phyloP scores from a whole-genome alignment of 441 rosid genomes.

The Adansonia rubrostipa region DNA sequence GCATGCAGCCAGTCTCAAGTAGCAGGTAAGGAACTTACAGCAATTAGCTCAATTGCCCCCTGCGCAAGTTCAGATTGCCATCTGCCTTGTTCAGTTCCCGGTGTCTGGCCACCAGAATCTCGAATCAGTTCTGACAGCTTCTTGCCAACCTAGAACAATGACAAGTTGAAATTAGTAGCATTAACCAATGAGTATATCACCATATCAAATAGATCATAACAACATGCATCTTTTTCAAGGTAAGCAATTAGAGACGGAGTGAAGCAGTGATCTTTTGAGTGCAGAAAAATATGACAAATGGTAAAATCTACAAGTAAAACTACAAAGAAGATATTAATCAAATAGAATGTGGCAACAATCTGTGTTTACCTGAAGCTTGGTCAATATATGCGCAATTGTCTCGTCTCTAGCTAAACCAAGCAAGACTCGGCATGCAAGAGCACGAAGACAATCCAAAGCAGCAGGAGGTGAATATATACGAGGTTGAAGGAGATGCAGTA shows the following conservation, averaged over 20 bases:
- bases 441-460: slow-evolving; percentile 91
- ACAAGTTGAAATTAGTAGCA: slow-evolving; percentile 25
- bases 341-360: slow-evolving; percentile 2
- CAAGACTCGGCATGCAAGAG: slow-evolving; percentile 92
- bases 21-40: slow-evolving; percentile 52
- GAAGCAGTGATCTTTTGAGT: not conserved
- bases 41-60: slow-evolving; percentile 95
- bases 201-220: slow-evolving; percentile 1
- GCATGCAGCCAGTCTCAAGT: slow-evolving; percentile 10
- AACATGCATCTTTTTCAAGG: not conserved
- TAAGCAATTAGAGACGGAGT: slow-evolving; percentile 3
- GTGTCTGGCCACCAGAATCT: slow-evolving; percentile 83
- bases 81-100: slow-evolving; percentile 86
- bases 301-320: not conserved
- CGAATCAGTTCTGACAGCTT: slow-evolving; percentile 95
- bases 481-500: slow-evolving; percentile 93
- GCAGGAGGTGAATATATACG: slow-evolving; percentile 90
- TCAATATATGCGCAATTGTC: slow-evolving; percentile 94
- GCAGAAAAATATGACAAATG: not conserved
- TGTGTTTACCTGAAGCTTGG: slow-evolving; percentile 85
- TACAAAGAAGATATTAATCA: slow-evolving; percentile 14
- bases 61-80: slow-evolving; percentile 98
- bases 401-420: slow-evolving; percentile 99
- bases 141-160: slow-evolving; percentile 78
- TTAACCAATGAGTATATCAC: not conserved